Evolutionary conservation across 1,284 basidiomycete genomes (phyloP).

Genomic region (Microbotryum silenes-acaulis): DNA sequence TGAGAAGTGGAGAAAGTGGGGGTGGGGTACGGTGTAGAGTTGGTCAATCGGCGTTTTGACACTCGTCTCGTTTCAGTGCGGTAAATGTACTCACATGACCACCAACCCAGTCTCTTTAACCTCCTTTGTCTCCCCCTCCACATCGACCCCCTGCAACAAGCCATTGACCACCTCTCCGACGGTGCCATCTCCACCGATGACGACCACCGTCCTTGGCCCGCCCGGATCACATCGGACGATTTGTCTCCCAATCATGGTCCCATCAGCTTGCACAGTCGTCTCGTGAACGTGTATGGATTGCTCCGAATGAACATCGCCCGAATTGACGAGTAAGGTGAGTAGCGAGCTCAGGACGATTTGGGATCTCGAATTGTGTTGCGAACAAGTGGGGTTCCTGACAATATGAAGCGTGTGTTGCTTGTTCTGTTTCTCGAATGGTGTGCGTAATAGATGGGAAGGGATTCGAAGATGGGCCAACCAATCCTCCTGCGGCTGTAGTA

Average conservation of each 20-base stretch:
- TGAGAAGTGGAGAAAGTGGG: neutral
- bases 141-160: conserved; percentile 38
- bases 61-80: too few species aligned
- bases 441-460: too few species aligned
- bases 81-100: neutral
- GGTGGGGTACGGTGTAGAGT: too few species aligned
- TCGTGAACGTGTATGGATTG: conserved; percentile 40
- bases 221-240: conserved; percentile 41
- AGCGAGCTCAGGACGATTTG: too few species aligned
- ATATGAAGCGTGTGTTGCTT: too few species aligned
- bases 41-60: too few species aligned
- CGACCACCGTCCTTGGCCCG: conserved; percentile 8
- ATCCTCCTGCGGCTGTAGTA: too few species aligned
- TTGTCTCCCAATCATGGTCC: conserved; percentile 50
- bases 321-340: too few species aligned
- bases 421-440: too few species aligned
- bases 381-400: too few species aligned
- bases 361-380: too few species aligned
- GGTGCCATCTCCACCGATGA: conserved; percentile 70
- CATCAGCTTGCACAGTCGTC: conserved; percentile 54
- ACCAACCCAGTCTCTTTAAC: conserved; percentile 3
- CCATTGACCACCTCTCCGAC: conserved; percentile 72
- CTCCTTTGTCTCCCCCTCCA: conserved; percentile 33
- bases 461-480: too few species aligned
- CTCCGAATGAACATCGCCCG: neutral